phyloP scores from a whole-genome alignment of 805 yeast species.

The Myxozyma geophila region DNA sequence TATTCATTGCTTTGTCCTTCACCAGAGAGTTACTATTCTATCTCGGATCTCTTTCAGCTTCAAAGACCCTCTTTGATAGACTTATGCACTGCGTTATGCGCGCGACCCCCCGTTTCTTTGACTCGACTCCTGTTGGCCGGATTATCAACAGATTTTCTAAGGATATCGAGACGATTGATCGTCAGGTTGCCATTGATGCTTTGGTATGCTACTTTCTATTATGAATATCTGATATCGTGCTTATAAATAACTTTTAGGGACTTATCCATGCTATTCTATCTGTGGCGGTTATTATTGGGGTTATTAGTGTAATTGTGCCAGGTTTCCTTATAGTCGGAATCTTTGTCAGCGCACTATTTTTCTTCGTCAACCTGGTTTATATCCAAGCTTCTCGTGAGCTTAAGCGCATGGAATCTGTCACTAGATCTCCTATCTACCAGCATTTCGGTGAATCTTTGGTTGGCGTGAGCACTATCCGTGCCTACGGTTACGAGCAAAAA shows the following conservation, averaged over 20 bases:
- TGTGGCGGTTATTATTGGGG: constrained; percentile 67
- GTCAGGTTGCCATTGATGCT: constrained; percentile 81
- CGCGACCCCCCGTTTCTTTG: constrained; percentile 88
- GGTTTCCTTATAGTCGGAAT: constrained; percentile 74
- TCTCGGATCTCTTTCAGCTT: constrained; percentile 75
- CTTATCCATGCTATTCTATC: constrained; percentile 30
- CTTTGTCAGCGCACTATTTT: constrained; percentile 61
- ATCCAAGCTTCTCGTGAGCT: constrained; percentile 87
- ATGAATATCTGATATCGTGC: constrained; percentile 40
- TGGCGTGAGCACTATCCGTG: constrained; percentile 93
- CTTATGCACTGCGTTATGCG: constrained; percentile 70
- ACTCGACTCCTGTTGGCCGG: constrained; percentile 93
- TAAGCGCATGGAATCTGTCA: constrained; percentile 84
- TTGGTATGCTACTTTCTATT: constrained; percentile 67
- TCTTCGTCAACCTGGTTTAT: constrained; percentile 78
- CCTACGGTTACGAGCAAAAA: constrained; percentile 88
- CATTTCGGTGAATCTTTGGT: constrained; percentile 91
- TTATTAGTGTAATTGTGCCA: constrained; percentile 84
- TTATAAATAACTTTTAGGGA: constrained; percentile 7
- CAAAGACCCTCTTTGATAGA: constrained; percentile 70
- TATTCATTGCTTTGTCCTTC: constrained; percentile 53
- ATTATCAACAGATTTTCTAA: constrained; percentile 95
- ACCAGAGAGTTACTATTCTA: constrained; percentile 60
- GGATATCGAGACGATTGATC: constrained; percentile 92
- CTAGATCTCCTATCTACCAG: constrained; percentile 94